phyloP scores from a whole-genome alignment of 306 rosid genomes.

The Cucurbita pepo region DNA sequence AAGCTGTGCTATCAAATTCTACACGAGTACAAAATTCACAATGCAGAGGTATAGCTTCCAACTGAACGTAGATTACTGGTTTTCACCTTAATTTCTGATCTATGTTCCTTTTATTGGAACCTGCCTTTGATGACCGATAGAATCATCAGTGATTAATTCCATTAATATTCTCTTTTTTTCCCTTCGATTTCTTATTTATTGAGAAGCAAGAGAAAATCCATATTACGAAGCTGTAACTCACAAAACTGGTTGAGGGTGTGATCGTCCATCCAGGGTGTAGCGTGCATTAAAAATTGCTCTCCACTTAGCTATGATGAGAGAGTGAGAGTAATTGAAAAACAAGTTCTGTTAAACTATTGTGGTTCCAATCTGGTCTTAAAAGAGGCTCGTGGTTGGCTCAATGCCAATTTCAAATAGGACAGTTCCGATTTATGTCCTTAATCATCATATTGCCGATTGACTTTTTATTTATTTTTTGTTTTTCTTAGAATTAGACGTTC shows the following conservation, averaged over 20 bases:
- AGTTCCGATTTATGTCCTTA: not conserved
- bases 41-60: constrained; percentile 68
- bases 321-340: not conserved
- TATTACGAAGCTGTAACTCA: not conserved
- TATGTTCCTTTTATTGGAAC: not conserved
- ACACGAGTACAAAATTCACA: constrained; percentile 98
- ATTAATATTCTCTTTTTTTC: not conserved
- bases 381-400: not conserved
- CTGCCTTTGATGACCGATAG: not conserved
- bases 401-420: not conserved
- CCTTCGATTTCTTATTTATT: not conserved
- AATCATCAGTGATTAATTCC: not conserved
- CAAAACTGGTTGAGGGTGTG: not conserved
- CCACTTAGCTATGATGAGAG: not conserved
- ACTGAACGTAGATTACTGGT: not conserved
- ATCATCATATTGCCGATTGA: not conserved
- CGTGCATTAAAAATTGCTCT: not conserved
- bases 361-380: not conserved
- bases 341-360: not conserved
- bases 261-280: not conserved
- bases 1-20: constrained; percentile 97
- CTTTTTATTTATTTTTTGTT: not conserved
- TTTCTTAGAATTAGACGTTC: not conserved
- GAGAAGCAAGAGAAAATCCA: not conserved
- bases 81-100: not conserved